Percentiles rank a stretch among this genome's conserved stretches.
phyloP scores from a whole-genome alignment of 2,329 filamentous ascomycete genomes.

The Paramyrothecium sp. region DNA sequence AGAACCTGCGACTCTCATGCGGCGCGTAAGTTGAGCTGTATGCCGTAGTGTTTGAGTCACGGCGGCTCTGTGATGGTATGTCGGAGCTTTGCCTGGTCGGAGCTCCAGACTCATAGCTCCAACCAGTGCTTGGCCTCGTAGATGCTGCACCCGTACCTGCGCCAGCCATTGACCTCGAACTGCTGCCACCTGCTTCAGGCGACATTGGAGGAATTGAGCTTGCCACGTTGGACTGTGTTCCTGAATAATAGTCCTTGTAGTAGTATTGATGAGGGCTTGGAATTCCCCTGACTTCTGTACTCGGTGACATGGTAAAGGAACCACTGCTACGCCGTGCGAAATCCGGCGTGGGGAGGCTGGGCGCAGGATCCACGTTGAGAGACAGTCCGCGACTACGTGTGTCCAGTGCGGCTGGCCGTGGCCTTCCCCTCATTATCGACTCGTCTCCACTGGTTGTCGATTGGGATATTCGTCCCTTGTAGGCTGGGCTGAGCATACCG shows the following conservation, averaged over 20 bases:
- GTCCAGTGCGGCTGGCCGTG: constrained; percentile 47
- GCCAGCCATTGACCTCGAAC: constrained; percentile 42
- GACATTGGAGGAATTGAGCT: constrained; percentile 58
- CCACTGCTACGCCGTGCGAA: constrained; percentile 65
- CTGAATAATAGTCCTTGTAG: constrained; percentile 54
- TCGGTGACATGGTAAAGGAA: constrained; percentile 62
- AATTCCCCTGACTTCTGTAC: constrained; percentile 26
- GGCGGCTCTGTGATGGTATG: constrained; percentile 40
- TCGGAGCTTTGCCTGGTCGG: constrained; percentile 53
- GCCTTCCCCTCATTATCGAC: constrained; percentile 46
- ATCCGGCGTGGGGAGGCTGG: constrained; percentile 63
- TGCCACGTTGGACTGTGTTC: constrained; percentile 38
- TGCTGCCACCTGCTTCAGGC: constrained; percentile 47
- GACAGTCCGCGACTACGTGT: constrained; percentile 59
- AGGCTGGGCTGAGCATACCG: constrained; percentile 75
- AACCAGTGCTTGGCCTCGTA: constrained; percentile 57
- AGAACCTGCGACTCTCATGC: constrained; percentile 57
- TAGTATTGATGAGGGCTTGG: constrained; percentile 55
- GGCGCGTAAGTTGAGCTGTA: constrained; percentile 48
- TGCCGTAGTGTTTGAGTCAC: constrained; percentile 55
- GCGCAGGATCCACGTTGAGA: constrained; percentile 60
- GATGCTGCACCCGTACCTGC: constrained; percentile 31
- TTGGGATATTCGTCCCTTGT: constrained; percentile 55
- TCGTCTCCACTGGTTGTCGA: constrained; percentile 58
- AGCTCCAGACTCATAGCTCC: constrained; percentile 56